Evolutionary conservation across 805 yeast species (phyloP).

Genomic region (Kodamaea restingae): DNA sequence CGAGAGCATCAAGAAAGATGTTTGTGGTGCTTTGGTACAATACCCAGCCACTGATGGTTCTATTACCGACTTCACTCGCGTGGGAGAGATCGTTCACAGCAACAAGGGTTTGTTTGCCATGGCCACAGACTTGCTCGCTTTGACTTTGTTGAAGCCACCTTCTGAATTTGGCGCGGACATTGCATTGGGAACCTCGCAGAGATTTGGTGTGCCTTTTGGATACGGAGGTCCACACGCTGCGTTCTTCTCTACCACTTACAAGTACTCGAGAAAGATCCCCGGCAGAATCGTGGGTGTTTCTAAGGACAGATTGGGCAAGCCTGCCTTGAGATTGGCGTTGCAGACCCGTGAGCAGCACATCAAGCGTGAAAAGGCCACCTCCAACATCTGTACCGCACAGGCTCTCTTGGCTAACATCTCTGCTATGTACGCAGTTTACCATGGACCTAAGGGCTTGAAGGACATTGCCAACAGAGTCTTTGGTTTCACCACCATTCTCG

Average conservation of each 20-base stretch:
- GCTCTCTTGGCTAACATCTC: constrained; percentile 94
- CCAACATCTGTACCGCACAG: constrained; percentile 97
- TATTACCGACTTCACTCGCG: constrained; percentile 43
- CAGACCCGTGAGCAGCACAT: constrained; percentile 99
- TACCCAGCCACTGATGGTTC: constrained; percentile 89
- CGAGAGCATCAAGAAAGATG: constrained; percentile 24
- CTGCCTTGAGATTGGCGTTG: constrained; percentile 87
- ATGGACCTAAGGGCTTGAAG: constrained; percentile 83
- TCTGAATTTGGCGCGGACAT: constrained; percentile 85
- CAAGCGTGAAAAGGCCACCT: constrained; percentile 95
- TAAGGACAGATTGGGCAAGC: constrained; percentile 84
- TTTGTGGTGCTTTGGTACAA: constrained; percentile 83
- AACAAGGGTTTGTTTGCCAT: constrained; percentile 74
- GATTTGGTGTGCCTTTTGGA: constrained; percentile 97
- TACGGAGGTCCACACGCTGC: constrained; percentile 99
- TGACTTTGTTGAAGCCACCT: constrained; percentile 83
- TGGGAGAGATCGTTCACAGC: constrained; percentile 64
- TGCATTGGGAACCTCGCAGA: constrained; percentile 86
- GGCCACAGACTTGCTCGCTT: constrained; percentile 89
- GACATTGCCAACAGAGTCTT: constrained; percentile 74
- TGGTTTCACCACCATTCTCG: constrained; percentile 70
- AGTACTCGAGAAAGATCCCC: constrained; percentile 87
- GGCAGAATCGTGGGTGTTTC: constrained; percentile 94
- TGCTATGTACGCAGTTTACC: constrained; percentile 93
- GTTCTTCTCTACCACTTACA: constrained; percentile 81